phyloP scores from a whole-genome alignment of 2,329 filamentous ascomycete genomes.

The Diaporthe citriasiana region DNA sequence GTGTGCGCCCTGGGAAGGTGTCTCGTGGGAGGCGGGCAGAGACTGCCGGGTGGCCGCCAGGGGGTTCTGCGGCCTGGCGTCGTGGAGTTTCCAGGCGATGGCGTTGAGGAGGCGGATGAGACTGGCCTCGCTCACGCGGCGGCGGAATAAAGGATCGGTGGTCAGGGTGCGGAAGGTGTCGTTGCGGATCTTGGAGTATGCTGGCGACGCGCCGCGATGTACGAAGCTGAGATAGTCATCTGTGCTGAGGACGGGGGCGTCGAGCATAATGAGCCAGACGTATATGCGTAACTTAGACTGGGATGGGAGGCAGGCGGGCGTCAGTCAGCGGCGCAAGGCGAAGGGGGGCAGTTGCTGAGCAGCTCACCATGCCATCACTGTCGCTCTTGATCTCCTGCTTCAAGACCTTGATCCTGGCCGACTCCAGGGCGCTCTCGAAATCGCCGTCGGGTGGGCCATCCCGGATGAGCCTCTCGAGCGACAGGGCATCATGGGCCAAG shows the following conservation, averaged over 20 bases:
- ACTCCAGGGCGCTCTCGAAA: slow-evolving; percentile 75
- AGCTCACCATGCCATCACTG: slow-evolving; percentile 82
- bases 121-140: slow-evolving; percentile 94
- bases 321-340: slow-evolving; percentile 1
- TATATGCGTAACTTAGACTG: slow-evolving; percentile 95
- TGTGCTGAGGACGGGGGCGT: slow-evolving; percentile 86
- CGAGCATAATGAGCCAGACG: slow-evolving; percentile 93
- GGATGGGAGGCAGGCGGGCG: background rate
- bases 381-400: slow-evolving; percentile 82
- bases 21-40: slow-evolving; percentile 51
- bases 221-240: slow-evolving; percentile 91
- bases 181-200: slow-evolving; percentile 97
- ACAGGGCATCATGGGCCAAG: slow-evolving; percentile 66
- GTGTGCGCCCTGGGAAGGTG: slow-evolving; percentile 49
- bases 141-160: slow-evolving; percentile 96
- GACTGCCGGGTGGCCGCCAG: slow-evolving; percentile 58
- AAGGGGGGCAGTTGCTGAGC: background rate
- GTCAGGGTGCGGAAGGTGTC: slow-evolving; percentile 97
- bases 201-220: slow-evolving; percentile 92
- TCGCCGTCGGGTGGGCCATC: slow-evolving; percentile 84
- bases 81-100: slow-evolving; percentile 92
- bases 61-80: slow-evolving; percentile 65
- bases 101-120: slow-evolving; percentile 95
- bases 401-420: slow-evolving; percentile 79
- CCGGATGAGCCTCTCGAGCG: slow-evolving; percentile 81